Evolutionary conservation across 768 basidiomycete species (phyloP).

Genomic region (Pleurotus pulmonarius): DNA sequence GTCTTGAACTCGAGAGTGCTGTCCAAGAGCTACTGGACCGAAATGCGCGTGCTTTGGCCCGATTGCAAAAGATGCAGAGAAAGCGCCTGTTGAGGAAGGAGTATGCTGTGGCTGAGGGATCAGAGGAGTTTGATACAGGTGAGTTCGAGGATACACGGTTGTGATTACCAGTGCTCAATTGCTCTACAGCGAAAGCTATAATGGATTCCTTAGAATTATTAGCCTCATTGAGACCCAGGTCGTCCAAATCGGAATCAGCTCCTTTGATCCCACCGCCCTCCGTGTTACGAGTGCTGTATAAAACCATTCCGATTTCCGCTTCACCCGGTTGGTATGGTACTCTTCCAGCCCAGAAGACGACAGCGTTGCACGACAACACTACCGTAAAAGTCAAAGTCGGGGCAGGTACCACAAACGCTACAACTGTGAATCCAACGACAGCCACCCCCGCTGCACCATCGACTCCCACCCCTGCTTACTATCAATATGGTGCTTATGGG

Average conservation of each 20-base stretch:
- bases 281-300: constrained; percentile 67
- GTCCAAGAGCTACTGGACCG: constrained; percentile 65
- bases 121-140: constrained; percentile 86
- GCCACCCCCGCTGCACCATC: constrained; percentile 25
- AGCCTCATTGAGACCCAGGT: constrained; percentile 68
- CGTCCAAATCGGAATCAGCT: constrained; percentile 26
- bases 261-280: constrained; percentile 62
- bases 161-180: constrained; percentile 6
- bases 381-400: constrained; percentile 60
- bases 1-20: constrained; percentile 62
- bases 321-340: constrained; percentile 74
- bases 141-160: constrained; percentile 9
- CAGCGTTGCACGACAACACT: constrained; percentile 70
- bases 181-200: constrained; percentile 62
- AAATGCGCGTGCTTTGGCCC: constrained; percentile 59
- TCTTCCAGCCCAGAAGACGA: constrained; percentile 49
- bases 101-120: constrained; percentile 53
- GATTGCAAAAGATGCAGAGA: constrained; percentile 65
- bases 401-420: constrained; percentile 22
- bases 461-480: constrained; percentile 15
- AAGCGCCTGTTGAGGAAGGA: constrained; percentile 46
- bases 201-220: constrained; percentile 65
- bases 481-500: constrained; percentile 8
- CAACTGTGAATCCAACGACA: constrained; percentile 28
- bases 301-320: constrained; percentile 58